A percentile compares a stretch with the other conserved stretches of the same genome.
Conservation (phyloP, 352 stramenopile genomes). For the Phytophthora aleatoria region DNA sequence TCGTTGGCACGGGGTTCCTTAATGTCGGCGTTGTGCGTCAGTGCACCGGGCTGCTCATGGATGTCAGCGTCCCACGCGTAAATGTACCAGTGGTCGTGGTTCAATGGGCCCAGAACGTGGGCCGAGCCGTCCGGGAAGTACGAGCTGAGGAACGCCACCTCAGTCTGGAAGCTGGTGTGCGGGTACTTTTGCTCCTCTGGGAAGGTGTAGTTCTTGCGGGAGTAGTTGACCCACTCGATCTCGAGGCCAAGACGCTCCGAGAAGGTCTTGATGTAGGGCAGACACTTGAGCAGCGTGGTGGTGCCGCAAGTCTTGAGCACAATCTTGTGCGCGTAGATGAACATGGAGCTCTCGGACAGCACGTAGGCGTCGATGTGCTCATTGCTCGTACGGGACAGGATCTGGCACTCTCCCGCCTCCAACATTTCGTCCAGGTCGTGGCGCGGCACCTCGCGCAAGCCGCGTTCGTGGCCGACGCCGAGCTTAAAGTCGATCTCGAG, state of each 20-base stretch:
- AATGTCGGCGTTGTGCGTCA: slow-evolving; percentile 19
- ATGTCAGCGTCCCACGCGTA: slow-evolving; percentile 96
- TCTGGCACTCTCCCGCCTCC: slow-evolving; percentile 95
- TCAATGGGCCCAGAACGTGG: slow-evolving; percentile 94
- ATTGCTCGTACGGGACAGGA: slow-evolving; percentile 96
- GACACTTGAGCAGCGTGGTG: slow-evolving; percentile 96
- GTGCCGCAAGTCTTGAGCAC: slow-evolving; percentile 99
- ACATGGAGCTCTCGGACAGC: slow-evolving; percentile 97
- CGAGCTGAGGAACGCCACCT: slow-evolving; percentile 95
- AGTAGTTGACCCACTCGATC: slow-evolving; percentile 99
- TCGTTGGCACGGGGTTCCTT: slow-evolving; percentile 44
- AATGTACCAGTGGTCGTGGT: slow-evolving; percentile 99
- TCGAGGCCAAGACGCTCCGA: slow-evolving; percentile 90
- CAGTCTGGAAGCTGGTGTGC: slow-evolving; percentile 96
- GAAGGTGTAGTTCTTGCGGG: slow-evolving; percentile 99
- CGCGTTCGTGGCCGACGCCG: slow-evolving; percentile 63
- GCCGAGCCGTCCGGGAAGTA: slow-evolving; percentile 88
- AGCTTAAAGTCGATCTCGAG: slow-evolving; percentile 94
- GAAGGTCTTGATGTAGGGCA: slow-evolving; percentile 88
- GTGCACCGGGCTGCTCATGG: slow-evolving; percentile 40
- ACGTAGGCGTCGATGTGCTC: slow-evolving; percentile 96
- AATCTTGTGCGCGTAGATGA: slow-evolving; percentile 99
- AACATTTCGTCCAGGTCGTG: slow-evolving; percentile 95
- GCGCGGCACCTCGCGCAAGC: slow-evolving; percentile 91
- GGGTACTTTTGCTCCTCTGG: slow-evolving; percentile 98